These are phyloP conservation scores for Sergeia podlipaevii DNA, from an alignment of 208 protist genomes.

Conservation along the genomic window DNA sequence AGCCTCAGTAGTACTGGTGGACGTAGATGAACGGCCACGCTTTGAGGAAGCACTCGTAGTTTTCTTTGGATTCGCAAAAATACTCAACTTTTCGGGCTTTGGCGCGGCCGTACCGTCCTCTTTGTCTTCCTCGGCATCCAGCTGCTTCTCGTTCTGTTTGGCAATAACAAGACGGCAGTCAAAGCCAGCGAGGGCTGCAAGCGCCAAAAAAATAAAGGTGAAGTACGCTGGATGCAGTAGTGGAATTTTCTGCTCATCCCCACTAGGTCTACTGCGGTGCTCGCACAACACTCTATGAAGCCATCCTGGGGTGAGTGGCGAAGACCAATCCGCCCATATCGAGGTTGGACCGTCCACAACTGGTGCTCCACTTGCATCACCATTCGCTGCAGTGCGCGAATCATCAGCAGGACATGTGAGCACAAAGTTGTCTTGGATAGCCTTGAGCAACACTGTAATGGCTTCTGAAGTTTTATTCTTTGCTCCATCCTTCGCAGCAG, in stretches of 20 bases:
- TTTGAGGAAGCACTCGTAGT: neutral
- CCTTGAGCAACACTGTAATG: slow-evolving; percentile 24
- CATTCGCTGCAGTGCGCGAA: neutral
- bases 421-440: slow-evolving; percentile 32
- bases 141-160: slow-evolving; percentile 10
- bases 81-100: slow-evolving; percentile 29
- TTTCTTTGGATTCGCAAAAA: slow-evolving; percentile 26
- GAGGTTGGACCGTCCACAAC: neutral
- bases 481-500: slow-evolving; percentile 26
- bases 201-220: slow-evolving; percentile 36
- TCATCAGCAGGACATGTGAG: neutral
- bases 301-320: slow-evolving; percentile 8
- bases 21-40: slow-evolving; percentile 1
- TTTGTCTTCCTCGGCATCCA: slow-evolving; percentile 4
- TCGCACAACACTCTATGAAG: neutral
- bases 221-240: slow-evolving; percentile 57
- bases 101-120: neutral
- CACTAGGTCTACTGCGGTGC: neutral
- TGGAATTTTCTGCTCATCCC: slow-evolving; percentile 3
- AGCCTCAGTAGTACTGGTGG: neutral
- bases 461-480: slow-evolving; percentile 50
- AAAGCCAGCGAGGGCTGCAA: slow-evolving; percentile 42
- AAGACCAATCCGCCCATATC: slow-evolving; percentile 17
- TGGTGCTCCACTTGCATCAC: neutral
- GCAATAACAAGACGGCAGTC: slow-evolving; percentile 47